Evolutionary conservation across 2,329 filamentous ascomycete species (phyloP).

Genomic region (Colletotrichum sp.): DNA sequence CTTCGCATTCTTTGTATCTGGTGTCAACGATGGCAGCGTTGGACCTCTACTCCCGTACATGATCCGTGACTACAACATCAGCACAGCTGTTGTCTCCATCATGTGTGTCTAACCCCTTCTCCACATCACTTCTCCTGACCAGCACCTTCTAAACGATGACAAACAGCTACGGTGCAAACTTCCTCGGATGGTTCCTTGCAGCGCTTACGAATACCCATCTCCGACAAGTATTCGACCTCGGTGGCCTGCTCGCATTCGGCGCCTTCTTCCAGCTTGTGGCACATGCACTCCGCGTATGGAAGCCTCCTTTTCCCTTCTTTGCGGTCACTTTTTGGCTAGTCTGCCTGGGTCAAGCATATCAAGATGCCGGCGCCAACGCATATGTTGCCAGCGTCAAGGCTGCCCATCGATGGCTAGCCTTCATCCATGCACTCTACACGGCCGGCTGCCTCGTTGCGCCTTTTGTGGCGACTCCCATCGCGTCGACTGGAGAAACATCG

Average conservation of each 20-base stretch:
- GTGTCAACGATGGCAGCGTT: slow-evolving; percentile 68
- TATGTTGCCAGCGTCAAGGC: slow-evolving; percentile 57
- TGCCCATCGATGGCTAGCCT: slow-evolving; percentile 65
- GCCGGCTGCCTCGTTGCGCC: slow-evolving; percentile 62
- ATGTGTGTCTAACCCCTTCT: slow-evolving; percentile 40
- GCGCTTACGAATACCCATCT: slow-evolving; percentile 62
- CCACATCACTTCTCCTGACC: fast-evolving
- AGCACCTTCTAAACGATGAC: neutral
- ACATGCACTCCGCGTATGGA: slow-evolving; percentile 61
- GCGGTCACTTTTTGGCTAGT: slow-evolving; percentile 63
- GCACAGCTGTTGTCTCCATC: slow-evolving; percentile 54
- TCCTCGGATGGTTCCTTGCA: slow-evolving; percentile 64
- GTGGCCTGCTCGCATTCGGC: slow-evolving; percentile 61
- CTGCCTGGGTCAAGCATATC: slow-evolving; percentile 64
- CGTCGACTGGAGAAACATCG: slow-evolving; percentile 36
- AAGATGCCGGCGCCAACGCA: slow-evolving; percentile 68
- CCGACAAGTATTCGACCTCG: slow-evolving; percentile 56
- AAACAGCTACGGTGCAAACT: slow-evolving; percentile 60
- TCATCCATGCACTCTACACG: slow-evolving; percentile 69
- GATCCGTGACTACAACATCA: slow-evolving; percentile 59
- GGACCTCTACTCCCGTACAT: slow-evolving; percentile 69
- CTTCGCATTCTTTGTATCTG: slow-evolving; percentile 70
- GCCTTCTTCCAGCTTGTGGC: slow-evolving; percentile 59
- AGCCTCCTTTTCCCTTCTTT: slow-evolving; percentile 62
- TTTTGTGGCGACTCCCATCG: slow-evolving; percentile 58